Conservation (phyloP, 2,329 filamentous ascomycete species). For the Drechslerella stenobrocha region DNA sequence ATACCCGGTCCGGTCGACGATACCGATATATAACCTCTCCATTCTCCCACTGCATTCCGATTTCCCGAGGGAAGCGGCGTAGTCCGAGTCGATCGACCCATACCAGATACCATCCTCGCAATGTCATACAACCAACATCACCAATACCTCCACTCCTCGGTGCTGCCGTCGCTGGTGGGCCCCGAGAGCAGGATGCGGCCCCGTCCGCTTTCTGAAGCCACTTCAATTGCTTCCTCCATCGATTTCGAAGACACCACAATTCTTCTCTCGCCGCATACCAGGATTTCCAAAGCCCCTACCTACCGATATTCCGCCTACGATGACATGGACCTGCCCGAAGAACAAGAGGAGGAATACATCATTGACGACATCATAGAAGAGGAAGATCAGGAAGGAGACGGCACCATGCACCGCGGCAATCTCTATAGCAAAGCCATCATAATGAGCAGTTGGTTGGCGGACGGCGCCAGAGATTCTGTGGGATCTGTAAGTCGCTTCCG, state of each 20-base stretch:
- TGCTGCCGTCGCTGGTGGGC: constrained; percentile 34
- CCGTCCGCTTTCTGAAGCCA: constrained; percentile 52
- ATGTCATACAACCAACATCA: constrained; percentile 45
- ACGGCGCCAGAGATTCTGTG: constrained; percentile 51
- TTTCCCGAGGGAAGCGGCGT: constrained; percentile 45
- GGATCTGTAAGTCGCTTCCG: constrained; percentile 49
- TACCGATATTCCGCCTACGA: constrained; percentile 47
- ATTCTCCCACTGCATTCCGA: constrained; percentile 14
- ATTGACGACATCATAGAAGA: constrained; percentile 43
- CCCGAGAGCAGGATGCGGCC: constrained; percentile 20
- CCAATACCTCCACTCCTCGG: constrained; percentile 44
- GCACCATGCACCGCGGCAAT: constrained; percentile 50
- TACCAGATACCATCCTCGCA: too few relatives aligned
- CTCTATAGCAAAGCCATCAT: constrained; percentile 51
- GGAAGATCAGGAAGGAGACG: constrained; percentile 42
- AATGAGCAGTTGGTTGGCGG: constrained; percentile 52
- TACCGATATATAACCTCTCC: constrained; percentile 25
- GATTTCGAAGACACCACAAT: constrained; percentile 50
- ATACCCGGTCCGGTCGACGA: too few relatives aligned
- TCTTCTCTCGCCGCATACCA: constrained; percentile 26
- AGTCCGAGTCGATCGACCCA: constrained; percentile 17
- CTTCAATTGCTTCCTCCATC: constrained; percentile 52
- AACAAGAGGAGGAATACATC: constrained; percentile 44
- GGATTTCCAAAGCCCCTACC: constrained; percentile 36
- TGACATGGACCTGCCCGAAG: constrained; percentile 46